Conservation (phyloP, 1,139 yeast genomes). For the Meyerozyma elateridarum region DNA sequence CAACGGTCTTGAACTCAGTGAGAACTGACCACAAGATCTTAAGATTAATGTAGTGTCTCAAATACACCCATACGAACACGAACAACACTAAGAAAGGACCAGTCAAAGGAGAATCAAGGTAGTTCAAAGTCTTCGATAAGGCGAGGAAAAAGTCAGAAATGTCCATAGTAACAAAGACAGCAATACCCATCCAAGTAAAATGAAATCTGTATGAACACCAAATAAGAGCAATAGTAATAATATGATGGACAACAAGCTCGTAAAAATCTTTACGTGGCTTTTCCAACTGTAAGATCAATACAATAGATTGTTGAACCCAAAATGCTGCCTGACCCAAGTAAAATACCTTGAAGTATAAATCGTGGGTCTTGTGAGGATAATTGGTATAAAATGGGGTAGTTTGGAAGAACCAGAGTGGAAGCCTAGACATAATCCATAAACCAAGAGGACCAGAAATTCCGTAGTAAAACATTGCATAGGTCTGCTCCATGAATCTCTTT, state of each 20-base stretch:
- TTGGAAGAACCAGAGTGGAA: constrained; percentile 86
- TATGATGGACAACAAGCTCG: constrained; percentile 89
- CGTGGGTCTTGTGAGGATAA: constrained; percentile 82
- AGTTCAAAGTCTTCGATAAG: constrained; percentile 76
- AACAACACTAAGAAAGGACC: constrained; percentile 68
- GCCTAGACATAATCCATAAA: constrained; percentile 75
- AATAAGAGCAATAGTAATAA: constrained; percentile 84
- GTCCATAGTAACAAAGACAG: constrained; percentile 93
- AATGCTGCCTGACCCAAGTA: constrained; percentile 92
- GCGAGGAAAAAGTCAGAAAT: constrained; percentile 88
- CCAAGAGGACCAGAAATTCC: constrained; percentile 84
- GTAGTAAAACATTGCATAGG: constrained; percentile 78
- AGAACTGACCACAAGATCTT: constrained; percentile 81
- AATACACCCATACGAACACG: constrained; percentile 72
- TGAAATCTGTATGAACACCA: constrained; percentile 92
- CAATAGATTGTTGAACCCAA: constrained; percentile 94
- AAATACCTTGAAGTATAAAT: constrained; percentile 66
- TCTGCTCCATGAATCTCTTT: constrained; percentile 88
- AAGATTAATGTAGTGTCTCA: constrained; percentile 82
- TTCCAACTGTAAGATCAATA: constrained; percentile 78
- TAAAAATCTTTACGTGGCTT: constrained; percentile 91
- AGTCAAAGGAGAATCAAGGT: constrained; percentile 62
- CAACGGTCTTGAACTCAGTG: constrained; percentile 82
- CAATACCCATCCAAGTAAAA: constrained; percentile 93
- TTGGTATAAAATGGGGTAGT: constrained; percentile 73